Percentiles rank a stretch among this genome's conserved stretches.
Evolutionary conservation across 306 rosid species (phyloP).

Genomic region (Dryas drummondii): DNA sequence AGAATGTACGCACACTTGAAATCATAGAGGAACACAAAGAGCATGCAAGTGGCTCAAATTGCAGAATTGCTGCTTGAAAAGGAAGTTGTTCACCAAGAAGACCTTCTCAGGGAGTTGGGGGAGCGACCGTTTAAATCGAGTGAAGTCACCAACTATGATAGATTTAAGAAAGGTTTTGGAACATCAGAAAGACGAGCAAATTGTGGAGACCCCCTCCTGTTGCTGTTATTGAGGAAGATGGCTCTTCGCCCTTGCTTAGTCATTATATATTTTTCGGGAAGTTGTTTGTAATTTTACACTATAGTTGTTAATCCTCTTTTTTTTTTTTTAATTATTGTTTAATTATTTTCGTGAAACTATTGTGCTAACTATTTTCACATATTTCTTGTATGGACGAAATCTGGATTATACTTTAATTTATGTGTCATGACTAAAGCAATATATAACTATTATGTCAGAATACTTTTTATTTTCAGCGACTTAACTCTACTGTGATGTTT

Average conservation of each 20-base stretch:
- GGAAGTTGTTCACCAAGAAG: slow-evolving; percentile 95
- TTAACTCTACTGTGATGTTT: background rate
- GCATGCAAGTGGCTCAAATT: slow-evolving; percentile 61
- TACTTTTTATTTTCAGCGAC: background rate
- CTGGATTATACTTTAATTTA: slow-evolving; percentile 8
- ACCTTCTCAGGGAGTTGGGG: slow-evolving; percentile 61
- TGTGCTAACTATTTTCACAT: slow-evolving; percentile 12
- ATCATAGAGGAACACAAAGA: slow-evolving; percentile 76
- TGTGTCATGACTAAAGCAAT: background rate
- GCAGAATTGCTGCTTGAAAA: slow-evolving; percentile 91
- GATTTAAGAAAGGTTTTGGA: slow-evolving; percentile 65
- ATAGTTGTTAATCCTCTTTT: background rate
- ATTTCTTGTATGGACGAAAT: slow-evolving; percentile 25
- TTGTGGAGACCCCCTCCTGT: slow-evolving; percentile 31
- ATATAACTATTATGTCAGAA: background rate
- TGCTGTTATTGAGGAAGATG: slow-evolving; percentile 45
- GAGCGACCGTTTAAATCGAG: slow-evolving; percentile 62
- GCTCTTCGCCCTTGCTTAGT: slow-evolving; percentile 61
- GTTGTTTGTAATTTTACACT: slow-evolving; percentile 50
- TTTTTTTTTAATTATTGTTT: background rate
- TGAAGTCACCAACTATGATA: slow-evolving; percentile 66
- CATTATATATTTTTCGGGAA: background rate
- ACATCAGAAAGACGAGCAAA: slow-evolving; percentile 46
- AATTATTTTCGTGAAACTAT: no score
- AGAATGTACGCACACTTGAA: slow-evolving; percentile 48